Conservation (phyloP, 2,329 filamentous ascomycete species). For the Aspergillus eucalypticola region DNA sequence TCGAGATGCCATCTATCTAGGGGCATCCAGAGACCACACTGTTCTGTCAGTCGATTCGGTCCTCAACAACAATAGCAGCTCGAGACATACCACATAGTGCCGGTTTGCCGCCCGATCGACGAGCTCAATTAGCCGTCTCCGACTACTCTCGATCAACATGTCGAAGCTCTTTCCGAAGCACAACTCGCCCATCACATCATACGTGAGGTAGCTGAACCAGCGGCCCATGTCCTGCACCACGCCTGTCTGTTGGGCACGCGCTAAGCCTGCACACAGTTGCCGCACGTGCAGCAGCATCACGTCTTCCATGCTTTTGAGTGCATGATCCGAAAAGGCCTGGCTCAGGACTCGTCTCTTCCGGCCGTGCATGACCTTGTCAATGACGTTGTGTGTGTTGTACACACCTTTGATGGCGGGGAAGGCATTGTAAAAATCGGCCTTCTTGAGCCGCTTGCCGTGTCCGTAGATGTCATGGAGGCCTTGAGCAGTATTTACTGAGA, state of each 20-base stretch:
- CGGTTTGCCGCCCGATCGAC: slow-evolving; percentile 68
- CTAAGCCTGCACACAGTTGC: slow-evolving; percentile 57
- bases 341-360: slow-evolving; percentile 70
- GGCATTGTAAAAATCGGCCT: slow-evolving; percentile 71
- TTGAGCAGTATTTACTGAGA: slow-evolving; percentile 73
- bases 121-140: slow-evolving; percentile 66
- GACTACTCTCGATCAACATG: slow-evolving; percentile 47
- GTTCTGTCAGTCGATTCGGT: not conserved
- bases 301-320: slow-evolving; percentile 67
- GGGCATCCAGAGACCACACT: slow-evolving; percentile 72
- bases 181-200: slow-evolving; percentile 54
- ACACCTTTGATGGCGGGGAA: slow-evolving; percentile 66
- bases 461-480: slow-evolving; percentile 51
- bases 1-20: slow-evolving; percentile 67
- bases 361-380: slow-evolving; percentile 68
- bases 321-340: slow-evolving; percentile 69
- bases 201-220: slow-evolving; percentile 49
- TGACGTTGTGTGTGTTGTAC: slow-evolving; percentile 71
- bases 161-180: slow-evolving; percentile 55
- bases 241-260: slow-evolving; percentile 24
- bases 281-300: slow-evolving; percentile 67
- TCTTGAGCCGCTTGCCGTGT: slow-evolving; percentile 47
- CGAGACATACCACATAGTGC: slow-evolving; percentile 61
- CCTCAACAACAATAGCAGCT: not conserved
- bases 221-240: slow-evolving; percentile 38